A percentile compares a stretch with the other conserved stretches of the same genome.
These are phyloP conservation scores for Ettlia oleoabundans DNA, from an alignment of 139 green algal genomes.

Conservation along the genomic window DNA sequence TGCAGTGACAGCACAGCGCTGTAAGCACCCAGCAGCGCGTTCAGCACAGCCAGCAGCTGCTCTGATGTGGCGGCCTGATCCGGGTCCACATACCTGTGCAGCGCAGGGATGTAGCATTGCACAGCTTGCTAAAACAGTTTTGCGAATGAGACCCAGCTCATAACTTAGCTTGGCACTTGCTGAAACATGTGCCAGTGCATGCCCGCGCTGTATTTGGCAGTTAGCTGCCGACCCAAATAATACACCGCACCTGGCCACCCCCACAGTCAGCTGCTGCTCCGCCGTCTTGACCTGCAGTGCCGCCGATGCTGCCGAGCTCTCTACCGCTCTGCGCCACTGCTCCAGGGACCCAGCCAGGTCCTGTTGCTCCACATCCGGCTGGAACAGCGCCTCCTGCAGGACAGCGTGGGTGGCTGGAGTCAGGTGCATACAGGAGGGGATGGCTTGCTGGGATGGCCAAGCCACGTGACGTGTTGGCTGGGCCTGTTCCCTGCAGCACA, in stretches of 20 bases:
- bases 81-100: neutral
- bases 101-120: neutral
- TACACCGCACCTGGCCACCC: slow-evolving; percentile 11
- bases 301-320: neutral
- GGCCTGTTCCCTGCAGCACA: neutral
- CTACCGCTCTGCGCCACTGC: slow-evolving; percentile 11
- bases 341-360: slow-evolving; percentile 4
- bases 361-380: slow-evolving; percentile 10
- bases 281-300: neutral
- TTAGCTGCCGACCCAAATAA: neutral
- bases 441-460: too few relatives aligned
- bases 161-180: too few relatives aligned
- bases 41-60: neutral
- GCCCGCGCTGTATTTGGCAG: neutral
- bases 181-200: too few relatives aligned
- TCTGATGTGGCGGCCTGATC: neutral
- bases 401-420: too few relatives aligned
- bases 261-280: slow-evolving; percentile 1
- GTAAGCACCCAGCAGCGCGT: neutral
- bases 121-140: neutral
- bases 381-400: slow-evolving; percentile 23
- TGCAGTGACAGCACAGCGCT: neutral
- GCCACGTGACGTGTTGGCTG: too few relatives aligned
- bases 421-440: too few relatives aligned
- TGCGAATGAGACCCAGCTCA: too few relatives aligned